Evolutionary conservation across 495 filamentous ascomycete genomes (phyloP), one percentile per base, ranked within the genome.

Genomic region (Annulohypoxylon moriforme): DNA sequence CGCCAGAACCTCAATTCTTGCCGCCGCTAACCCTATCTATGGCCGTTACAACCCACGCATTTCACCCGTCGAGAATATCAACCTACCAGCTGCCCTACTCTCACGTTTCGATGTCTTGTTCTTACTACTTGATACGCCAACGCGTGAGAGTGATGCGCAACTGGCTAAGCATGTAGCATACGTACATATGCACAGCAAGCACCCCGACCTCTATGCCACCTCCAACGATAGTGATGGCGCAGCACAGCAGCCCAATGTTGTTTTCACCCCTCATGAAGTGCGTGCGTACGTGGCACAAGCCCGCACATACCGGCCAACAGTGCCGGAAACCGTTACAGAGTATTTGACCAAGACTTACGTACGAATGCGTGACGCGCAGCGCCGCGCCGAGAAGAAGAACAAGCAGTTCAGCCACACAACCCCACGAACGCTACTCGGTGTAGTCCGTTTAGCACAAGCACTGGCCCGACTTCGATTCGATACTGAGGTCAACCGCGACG

Each of bases 301-400:
- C 0, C 91, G 96, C 20, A 91, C 89, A 38, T 97, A 88, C 85
- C 90, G 95, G 2, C 96, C 96, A 4, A 87, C 89, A 1, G 93
- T 99, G 9, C 92, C 94, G 1, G 89, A 91, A 73, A 82, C 85
- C 20, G 91, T 98, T 7, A 93, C 92, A 2, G 96, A 99, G 74
- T 99, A 98, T 85, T 92, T 98, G 84, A 93, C 97, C 22, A 94
- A 94, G 68, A 95, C 94, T 1, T 99, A 99, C 80, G 96, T 98
- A 29, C 88, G 91, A 20, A 90, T 98, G 87, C 90, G 96, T 40
- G 90, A 94, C 73, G 87, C 92, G 71, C 93, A 96, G 73, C 94
- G 94, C 80, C 87, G 90, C 57, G 94, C 97, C 55, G 96, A 98
- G 81, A 91, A 88, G 73, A 88, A 87, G 72, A 93, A 93, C 81